Evolutionary conservation across 495 filamentous ascomycete species (phyloP), one percentile per base, ranked within the genome.

Genomic region (Haplographium delicatum): DNA sequence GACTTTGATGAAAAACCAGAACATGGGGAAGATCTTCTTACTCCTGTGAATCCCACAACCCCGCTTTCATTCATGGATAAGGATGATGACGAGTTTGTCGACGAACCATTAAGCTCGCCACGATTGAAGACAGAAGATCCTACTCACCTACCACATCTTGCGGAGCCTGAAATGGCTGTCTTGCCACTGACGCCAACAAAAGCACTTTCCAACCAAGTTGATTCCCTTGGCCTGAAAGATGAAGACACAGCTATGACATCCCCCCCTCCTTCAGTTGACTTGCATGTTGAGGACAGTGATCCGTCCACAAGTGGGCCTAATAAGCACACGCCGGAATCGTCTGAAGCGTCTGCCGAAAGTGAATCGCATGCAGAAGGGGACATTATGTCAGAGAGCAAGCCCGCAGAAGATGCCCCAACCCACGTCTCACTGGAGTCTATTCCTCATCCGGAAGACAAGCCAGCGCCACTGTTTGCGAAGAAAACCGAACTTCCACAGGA

Each of bases 81-180:
- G 56, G 76, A 81, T 30, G 81, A 85, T 38, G 80, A 83, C 16
- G 80, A 84, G 39, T 85, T 87, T 60, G 80, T 86, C 8, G 83
- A 86, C 54, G 84, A 88, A 56, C 80, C 84, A 22, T 65, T 85
- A 33, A 81, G 73, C 47, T 82, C 79, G 13, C 77, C 80, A 3
- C 67, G 73, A 39, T 53, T 82, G 11, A 63, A 74, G 23, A 63
- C 69, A 3, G 66, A 75, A 15, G 67, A 68, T 38, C 44, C 62
- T 3, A 59, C 65, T 19, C 22, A 53, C 16, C n/a, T n/a, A n/a
- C 62, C 62, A 26, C 63, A 68, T 26, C 60, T 69, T 35, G 66
- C 70, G 19, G 71, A 74, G 11, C 63, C 64, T 16, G 69, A 74
- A 18, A 58, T 79, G 26, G 56, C 72, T 1, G 70, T 74, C n/a